Base-by-base conservation (phyloP, 2,329 filamentous ascomycete genomes). In the Talaromyces sp. region DNA sequence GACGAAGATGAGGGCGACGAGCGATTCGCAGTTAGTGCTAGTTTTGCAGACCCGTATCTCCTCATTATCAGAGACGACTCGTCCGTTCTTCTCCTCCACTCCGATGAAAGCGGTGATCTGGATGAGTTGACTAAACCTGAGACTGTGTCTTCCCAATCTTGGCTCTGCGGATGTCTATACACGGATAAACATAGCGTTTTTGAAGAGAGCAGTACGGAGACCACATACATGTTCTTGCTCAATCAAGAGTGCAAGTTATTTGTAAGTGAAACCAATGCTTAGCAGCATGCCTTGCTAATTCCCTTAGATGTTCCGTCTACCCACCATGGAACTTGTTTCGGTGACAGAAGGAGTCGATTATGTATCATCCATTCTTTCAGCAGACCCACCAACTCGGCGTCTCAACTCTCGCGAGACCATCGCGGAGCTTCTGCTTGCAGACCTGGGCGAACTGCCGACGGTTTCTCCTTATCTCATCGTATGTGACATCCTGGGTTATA, bases 31-130 rank as follows among this genome's bases (percentile, higher is more conserved):
- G 81, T 93, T 54, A 90, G 88, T 72, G 90, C 91, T 43, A 96
- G 91, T 74, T 93, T 98, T 71, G 87, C 87, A 22, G 94, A 98
- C 70, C 92, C 92, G 0, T 97, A 93, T 73, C 78, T 99, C 13
- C 81, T 97, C 2, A 84, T 98, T 14, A 80, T 97, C 22, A 86
- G 92, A 64, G 92, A 97, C 68, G 93, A 99, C 75, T 88, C 87
- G 6, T 95, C 90, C 66, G 84, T 93, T 7, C 87, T 91, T 64
- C 81, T 98, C 45, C 88, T 93, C 54, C 87, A 92, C 72, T 91
- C 93, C 45, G 92, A 93, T 72, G 87, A 86, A 54, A 90, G 87
- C 72, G 89, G 91, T 52, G 95, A 99, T 71, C 82, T 98, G 2
- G 93, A 97, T 73, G 91, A 96, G 73, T 78, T 96, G 3, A 87